Base-by-base conservation (phyloP, 345 rosid genomes). In the Sonneratia caseolaris region DNA sequence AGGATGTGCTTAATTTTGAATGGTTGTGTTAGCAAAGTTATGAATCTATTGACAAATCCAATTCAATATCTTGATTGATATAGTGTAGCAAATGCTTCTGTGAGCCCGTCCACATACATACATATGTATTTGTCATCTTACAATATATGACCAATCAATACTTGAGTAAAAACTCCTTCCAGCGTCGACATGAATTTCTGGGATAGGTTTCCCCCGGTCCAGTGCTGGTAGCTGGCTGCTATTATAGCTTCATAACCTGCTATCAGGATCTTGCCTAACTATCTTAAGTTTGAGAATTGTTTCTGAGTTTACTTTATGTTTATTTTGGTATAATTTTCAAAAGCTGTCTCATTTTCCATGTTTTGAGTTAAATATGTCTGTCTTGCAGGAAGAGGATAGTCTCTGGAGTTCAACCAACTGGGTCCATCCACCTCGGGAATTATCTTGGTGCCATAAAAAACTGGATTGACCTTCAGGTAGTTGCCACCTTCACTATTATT, bases 391-490 rank as follows among this genome's bases (percentile, higher is more conserved):
- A 91, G 83, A 87, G 91, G 73, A 80, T 88, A 51, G 98, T 91
- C 22, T 91, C 98, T 64, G 98, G 97, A 69, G 97, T 94, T 57
- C 98, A 91, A 80, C 97, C 98, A 6, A 88, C 96, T 3, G 97
- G 98, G 68, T 85, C 92, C 18, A 74, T 94, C 70, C 98, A 91
- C 84, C 88, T 91, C 0, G 97, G 98, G 49, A 91, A 91, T 79
- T 91, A 94, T 82, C 96, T 91, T 36, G 97, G 96, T 7, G 96
- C 97, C 68, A 91, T 89, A 55, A 91, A 91, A 75, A 91, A 90
- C 70, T 94, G 96, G 95, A 83, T 87, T 47, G 76, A 81, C 12
- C 91, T 91, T 81, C 97, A 91, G 98, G 91, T 93, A 75, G 18
- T 61, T 47, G 51, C 43, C 27, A 37, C 37, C 53, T 74, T 62